These are phyloP conservation scores for Cydonia oblonga DNA, from an alignment of 331 rosid genomes.

Conservation along the genomic window DNA sequence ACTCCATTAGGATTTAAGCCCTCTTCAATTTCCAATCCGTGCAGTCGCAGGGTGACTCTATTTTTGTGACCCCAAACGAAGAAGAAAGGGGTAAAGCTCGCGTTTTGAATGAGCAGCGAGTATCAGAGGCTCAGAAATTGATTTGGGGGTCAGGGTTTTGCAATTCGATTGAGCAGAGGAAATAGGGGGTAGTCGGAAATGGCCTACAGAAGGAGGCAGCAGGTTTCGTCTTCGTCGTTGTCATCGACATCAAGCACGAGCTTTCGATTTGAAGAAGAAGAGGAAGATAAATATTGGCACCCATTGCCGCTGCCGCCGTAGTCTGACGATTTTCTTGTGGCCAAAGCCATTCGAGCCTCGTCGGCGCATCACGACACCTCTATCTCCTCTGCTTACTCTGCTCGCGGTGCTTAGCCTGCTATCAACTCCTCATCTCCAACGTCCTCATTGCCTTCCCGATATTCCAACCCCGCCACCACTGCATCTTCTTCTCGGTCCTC, in stretches of 20 bases:
- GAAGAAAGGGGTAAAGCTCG: not conserved
- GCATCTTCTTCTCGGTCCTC: constrained; percentile 17
- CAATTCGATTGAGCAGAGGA: not conserved
- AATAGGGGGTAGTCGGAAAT: constrained; percentile 9
- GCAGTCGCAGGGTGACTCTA: not conserved
- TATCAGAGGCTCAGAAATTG: not conserved
- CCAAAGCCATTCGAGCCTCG: constrained; percentile 90
- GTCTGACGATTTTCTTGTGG: constrained; percentile 54
- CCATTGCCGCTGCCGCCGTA: constrained; percentile 18
- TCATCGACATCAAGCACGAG: constrained; percentile 10
- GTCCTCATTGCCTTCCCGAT: constrained; percentile 29
- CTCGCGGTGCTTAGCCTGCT: constrained; percentile 15
- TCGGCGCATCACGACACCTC: constrained; percentile 85
- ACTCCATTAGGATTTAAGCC: too few relatives aligned
- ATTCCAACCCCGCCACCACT: constrained; percentile 10
- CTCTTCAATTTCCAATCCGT: not conserved
- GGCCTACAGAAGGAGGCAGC: constrained; percentile 73
- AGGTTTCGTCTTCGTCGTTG: constrained; percentile 16
- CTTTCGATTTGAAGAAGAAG: constrained; percentile 22
- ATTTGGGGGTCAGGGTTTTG: not conserved
- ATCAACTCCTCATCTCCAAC: not conserved
- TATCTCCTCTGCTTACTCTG: constrained; percentile 72
- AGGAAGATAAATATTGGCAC: constrained; percentile 21
- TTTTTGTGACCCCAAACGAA: not conserved
- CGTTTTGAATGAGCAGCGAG: not conserved